phyloP scores from a whole-genome alignment of 176 grass and related monocot genomes.

The Rhynchospora pubera region DNA sequence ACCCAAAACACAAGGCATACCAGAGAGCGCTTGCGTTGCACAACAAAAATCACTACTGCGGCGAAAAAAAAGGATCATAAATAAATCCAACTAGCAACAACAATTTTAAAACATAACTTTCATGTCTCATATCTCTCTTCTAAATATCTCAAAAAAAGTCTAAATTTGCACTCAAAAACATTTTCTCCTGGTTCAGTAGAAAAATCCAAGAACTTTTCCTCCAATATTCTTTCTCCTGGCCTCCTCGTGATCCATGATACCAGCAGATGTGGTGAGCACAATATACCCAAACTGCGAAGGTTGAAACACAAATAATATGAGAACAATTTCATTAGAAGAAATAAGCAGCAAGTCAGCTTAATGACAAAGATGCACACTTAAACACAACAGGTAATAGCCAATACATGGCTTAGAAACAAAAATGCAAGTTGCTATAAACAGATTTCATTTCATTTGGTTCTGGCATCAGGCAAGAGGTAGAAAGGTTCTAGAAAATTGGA shows the following conservation, averaged over 20 bases:
- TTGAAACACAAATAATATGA: background rate
- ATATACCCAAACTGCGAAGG: slow-evolving; percentile 60
- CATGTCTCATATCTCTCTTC: background rate
- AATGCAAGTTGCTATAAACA: no score
- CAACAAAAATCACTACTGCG: slow-evolving; percentile 17
- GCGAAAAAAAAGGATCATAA: background rate
- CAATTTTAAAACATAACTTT: slow-evolving; percentile 1
- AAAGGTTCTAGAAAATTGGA: background rate
- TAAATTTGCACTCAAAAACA: background rate
- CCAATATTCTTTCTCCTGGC: slow-evolving; percentile 68
- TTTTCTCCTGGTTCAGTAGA: slow-evolving; percentile 34
- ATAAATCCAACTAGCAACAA: slow-evolving; percentile 2
- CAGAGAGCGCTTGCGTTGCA: background rate
- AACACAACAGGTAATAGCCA: background rate
- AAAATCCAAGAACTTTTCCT: slow-evolving; percentile 68
- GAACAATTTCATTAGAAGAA: background rate
- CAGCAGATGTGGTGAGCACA: slow-evolving; percentile 69
- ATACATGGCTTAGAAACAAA: no score
- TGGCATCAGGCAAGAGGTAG: background rate
- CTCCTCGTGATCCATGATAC: slow-evolving; percentile 76
- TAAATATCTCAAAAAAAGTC: slow-evolving; percentile 1
- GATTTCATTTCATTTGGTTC: background rate
- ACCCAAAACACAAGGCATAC: slow-evolving; percentile 5
- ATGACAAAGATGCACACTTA: background rate
- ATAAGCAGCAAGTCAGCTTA: background rate